Percentiles rank a stretch among this genome's conserved stretches.
These are phyloP conservation scores for Theileria equi DNA, from an alignment of 169 alveolate species.

Conservation along the genomic window DNA sequence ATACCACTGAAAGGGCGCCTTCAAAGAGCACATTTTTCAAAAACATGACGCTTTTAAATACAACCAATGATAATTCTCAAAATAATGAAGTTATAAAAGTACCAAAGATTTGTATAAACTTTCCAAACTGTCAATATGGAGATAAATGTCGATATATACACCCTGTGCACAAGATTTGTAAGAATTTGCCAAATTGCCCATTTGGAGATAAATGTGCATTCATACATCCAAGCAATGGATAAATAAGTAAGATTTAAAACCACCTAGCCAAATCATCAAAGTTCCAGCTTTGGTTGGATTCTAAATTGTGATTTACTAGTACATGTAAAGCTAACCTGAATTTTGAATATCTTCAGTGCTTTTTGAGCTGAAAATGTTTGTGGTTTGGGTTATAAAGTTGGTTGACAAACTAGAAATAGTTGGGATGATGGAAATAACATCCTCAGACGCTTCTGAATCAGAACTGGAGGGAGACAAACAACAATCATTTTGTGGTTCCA, in stretches of 20 bases:
- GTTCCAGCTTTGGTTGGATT: constrained; percentile 3
- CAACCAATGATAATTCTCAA: background rate
- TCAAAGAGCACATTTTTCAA: constrained; percentile 4
- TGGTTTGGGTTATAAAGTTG: constrained; percentile 4
- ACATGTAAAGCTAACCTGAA: no score
- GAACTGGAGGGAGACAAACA: constrained; percentile 8
- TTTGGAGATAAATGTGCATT: constrained; percentile 63
- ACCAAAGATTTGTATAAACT: constrained; percentile 46
- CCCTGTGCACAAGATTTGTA: constrained; percentile 33
- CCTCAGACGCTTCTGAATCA: constrained; percentile 11
- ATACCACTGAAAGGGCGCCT: background rate
- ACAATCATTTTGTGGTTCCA: constrained; percentile 5
- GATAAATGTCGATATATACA: constrained; percentile 57
- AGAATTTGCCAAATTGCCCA: constrained; percentile 60
- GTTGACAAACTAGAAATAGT: background rate
- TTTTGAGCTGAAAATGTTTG: background rate
- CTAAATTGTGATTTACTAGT: background rate
- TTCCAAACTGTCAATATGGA: constrained; percentile 54
- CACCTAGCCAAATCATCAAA: constrained; percentile 21
- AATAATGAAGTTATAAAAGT: constrained; percentile 7
- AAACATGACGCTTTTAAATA: constrained; percentile 22
- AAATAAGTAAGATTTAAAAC: constrained; percentile 10
- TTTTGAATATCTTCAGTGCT: background rate
- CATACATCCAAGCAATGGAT: constrained; percentile 34
- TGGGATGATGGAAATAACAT: constrained; percentile 3